Percentiles rank a stretch among this genome's conserved stretches.
These are phyloP conservation scores for Cercospora sojina DNA, from an alignment of 2,329 filamentous ascomycete genomes.

Conservation along the genomic window DNA sequence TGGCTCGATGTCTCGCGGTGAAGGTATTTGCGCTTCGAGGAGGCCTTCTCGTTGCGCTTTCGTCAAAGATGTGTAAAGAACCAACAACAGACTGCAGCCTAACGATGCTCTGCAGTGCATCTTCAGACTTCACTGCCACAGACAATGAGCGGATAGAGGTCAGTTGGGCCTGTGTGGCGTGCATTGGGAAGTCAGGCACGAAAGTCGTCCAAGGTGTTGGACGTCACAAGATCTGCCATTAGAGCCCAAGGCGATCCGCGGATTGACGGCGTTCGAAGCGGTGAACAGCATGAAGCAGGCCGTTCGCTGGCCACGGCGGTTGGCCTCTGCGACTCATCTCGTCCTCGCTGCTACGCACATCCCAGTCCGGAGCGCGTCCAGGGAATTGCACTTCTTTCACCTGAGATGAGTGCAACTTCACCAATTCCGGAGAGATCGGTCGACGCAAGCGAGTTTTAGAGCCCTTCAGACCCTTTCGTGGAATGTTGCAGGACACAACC, in stretches of 20 bases:
- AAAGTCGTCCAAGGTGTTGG: neutral
- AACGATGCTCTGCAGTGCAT: constrained; percentile 8
- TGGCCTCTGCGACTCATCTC: neutral
- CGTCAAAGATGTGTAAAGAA: neutral
- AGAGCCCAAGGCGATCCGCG: neutral
- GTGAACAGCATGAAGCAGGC: neutral
- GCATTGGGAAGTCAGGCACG: neutral
- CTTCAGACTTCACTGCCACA: neutral
- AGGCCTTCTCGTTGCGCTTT: neutral
- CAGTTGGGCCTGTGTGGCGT: neutral
- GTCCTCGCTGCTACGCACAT: neutral
- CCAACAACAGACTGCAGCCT: neutral
- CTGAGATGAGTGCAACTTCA: constrained; percentile 2
- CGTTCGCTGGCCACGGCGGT: neutral
- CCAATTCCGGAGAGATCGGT: neutral
- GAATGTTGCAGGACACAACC: neutral
- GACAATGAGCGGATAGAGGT: constrained; percentile 2
- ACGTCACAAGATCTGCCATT: neutral
- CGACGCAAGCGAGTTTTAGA: neutral
- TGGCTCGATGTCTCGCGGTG: neutral
- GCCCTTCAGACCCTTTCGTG: neutral
- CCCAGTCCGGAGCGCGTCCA: neutral
- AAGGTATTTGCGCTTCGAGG: neutral
- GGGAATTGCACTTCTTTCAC: neutral
- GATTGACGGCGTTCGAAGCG: constrained; percentile 2